Evolutionary conservation across 2,329 filamentous ascomycete species (phyloP).

Genomic region (Coniochaeta ligniaria): DNA sequence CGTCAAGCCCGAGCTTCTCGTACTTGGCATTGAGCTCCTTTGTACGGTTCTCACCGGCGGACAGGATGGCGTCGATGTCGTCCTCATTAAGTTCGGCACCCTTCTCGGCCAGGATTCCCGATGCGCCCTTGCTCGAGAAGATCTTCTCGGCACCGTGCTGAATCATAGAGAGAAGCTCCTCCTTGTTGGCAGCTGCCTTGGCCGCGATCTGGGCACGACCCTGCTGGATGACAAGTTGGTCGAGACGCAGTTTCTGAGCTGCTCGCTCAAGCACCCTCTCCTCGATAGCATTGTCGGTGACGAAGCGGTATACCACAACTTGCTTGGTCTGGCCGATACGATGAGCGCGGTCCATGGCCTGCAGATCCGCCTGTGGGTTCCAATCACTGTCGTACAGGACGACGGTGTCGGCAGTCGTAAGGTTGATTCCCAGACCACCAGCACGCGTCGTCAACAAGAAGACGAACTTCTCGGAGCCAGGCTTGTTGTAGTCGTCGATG

Average conservation of each 20-base stretch:
- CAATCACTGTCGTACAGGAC: conserved; percentile 96
- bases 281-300: conserved; percentile 96
- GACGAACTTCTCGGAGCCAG: conserved; percentile 90
- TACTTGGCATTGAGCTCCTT: conserved; percentile 89
- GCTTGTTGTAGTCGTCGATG: conserved; percentile 98
- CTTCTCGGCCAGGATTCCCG: conserved; percentile 51
- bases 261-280: conserved; percentile 96
- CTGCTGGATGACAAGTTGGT: conserved; percentile 97
- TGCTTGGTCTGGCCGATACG: conserved; percentile 99
- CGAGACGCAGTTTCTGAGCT: conserved; percentile 90
- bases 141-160: conserved; percentile 97
- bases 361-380: conserved; percentile 97
- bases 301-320: conserved; percentile 91
- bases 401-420: conserved; percentile 92
- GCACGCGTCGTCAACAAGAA: conserved; percentile 94
- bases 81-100: conserved; percentile 67
- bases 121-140: conserved; percentile 67
- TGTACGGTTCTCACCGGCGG: conserved; percentile 80
- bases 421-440: conserved; percentile 92
- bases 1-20: conserved; percentile 93
- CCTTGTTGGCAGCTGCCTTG: conserved; percentile 90
- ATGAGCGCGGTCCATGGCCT: conserved; percentile 98
- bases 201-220: conserved; percentile 85
- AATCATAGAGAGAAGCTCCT: conserved; percentile 95
- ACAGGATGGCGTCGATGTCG: conserved; percentile 83